Percentiles rank a stretch among this genome's conserved stretches.
phyloP scores from a whole-genome alignment of 148 eudicot species.

The Salicornia ramosissima region DNA sequence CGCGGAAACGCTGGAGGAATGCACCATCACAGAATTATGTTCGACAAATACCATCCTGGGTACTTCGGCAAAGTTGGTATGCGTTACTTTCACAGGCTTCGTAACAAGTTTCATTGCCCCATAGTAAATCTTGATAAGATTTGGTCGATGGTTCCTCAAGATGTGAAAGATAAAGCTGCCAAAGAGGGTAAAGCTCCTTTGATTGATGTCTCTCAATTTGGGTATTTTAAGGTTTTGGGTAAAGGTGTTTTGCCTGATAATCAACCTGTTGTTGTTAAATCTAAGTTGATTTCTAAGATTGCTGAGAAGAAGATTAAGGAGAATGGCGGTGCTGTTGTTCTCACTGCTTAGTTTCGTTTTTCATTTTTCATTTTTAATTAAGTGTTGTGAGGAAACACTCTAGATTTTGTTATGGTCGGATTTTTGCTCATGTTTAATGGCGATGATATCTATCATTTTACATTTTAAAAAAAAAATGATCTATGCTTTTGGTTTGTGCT shows the following conservation, averaged over 20 bases:
- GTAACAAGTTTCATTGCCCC: slow-evolving; percentile 47
- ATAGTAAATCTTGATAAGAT: slow-evolving; percentile 40
- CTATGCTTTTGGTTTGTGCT: no score
- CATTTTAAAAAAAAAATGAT: no score
- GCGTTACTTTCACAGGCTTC: slow-evolving; percentile 42
- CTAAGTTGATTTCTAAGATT: slow-evolving; percentile 39
- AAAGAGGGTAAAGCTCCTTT: slow-evolving; percentile 34
- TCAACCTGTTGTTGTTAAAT: slow-evolving; percentile 41
- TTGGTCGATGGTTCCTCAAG: slow-evolving; percentile 40
- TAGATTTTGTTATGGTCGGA: background rate
- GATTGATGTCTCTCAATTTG: slow-evolving; percentile 39
- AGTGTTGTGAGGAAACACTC: background rate
- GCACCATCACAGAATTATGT: slow-evolving; percentile 50
- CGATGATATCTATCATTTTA: no score
- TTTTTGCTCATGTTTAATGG: background rate
- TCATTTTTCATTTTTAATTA: background rate
- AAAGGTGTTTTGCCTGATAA: slow-evolving; percentile 34
- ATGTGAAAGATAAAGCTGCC: slow-evolving; percentile 31
- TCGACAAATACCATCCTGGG: slow-evolving; percentile 56
- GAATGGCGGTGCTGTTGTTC: slow-evolving; percentile 45
- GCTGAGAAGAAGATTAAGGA: slow-evolving; percentile 61
- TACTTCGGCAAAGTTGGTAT: slow-evolving; percentile 52
- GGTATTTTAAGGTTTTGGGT: slow-evolving; percentile 46
- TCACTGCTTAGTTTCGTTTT: slow-evolving; percentile 36
- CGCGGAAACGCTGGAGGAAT: slow-evolving; percentile 54